Evolutionary conservation across 441 rosid species (phyloP).

Genomic region (Brassica hybrid): DNA sequence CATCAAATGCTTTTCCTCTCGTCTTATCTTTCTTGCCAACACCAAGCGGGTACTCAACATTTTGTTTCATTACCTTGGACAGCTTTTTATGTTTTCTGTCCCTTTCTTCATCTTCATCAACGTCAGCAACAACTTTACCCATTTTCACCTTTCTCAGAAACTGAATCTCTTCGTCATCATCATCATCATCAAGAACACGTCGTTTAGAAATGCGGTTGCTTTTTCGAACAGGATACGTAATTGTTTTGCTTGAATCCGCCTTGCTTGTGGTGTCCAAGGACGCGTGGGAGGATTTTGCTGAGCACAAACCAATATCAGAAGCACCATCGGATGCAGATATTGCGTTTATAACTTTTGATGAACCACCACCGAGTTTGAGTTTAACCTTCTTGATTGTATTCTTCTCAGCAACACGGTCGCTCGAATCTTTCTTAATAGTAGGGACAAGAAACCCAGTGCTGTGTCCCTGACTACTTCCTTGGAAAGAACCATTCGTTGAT

Average conservation of each 20-base stretch:
- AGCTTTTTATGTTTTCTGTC: slow-evolving; percentile 62
- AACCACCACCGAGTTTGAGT: slow-evolving; percentile 66
- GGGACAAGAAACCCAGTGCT: slow-evolving; percentile 58
- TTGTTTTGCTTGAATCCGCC: slow-evolving; percentile 64
- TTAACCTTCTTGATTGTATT: slow-evolving; percentile 74
- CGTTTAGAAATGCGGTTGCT: slow-evolving; percentile 80
- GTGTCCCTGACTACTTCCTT: slow-evolving; percentile 59
- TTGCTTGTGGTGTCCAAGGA: slow-evolving; percentile 20
- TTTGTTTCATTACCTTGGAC: slow-evolving; percentile 47
- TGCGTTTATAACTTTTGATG: slow-evolving; percentile 52
- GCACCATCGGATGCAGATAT: slow-evolving; percentile 51
- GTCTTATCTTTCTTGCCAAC: slow-evolving; percentile 46
- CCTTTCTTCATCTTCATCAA: slow-evolving; percentile 60
- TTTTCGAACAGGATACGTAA: slow-evolving; percentile 63
- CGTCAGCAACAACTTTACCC: slow-evolving; percentile 47
- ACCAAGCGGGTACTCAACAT: slow-evolving; percentile 20
- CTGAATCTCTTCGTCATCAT: slow-evolving; percentile 79
- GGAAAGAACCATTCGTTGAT: slow-evolving; percentile 65
- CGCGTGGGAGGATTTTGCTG: slow-evolving; percentile 45
- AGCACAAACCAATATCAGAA: slow-evolving; percentile 49
- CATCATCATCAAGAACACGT: slow-evolving; percentile 66
- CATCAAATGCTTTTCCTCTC: slow-evolving; percentile 45
- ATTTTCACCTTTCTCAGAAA: slow-evolving; percentile 75
- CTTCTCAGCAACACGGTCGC: slow-evolving; percentile 49
- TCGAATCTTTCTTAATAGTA: slow-evolving; percentile 29